A percentile compares a stretch with the other conserved stretches of the same genome.
These are phyloP conservation scores for Oldenlandia corymbosa DNA, from an alignment of 257 asterid genomes.

Conservation along the genomic window DNA sequence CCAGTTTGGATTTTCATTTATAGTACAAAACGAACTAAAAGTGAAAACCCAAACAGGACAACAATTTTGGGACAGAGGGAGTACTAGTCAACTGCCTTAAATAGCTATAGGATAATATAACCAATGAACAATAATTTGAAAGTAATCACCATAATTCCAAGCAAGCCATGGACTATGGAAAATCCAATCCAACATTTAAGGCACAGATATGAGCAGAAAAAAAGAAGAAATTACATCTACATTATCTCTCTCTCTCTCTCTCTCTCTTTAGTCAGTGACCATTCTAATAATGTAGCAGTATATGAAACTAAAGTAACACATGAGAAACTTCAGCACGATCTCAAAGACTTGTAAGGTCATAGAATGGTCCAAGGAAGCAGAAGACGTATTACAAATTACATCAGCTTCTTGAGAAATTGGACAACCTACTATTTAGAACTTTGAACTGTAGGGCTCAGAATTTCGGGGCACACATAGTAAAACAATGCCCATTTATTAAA, in stretches of 20 bases:
- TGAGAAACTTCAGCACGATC: neutral
- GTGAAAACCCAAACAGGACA: too few relatives aligned
- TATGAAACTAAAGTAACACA: neutral
- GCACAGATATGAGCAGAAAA: neutral
- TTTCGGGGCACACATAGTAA: too few relatives aligned
- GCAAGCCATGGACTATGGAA: neutral
- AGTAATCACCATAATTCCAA: neutral
- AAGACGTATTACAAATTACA: neutral
- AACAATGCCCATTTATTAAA: too few relatives aligned
- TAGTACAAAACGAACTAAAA: too few relatives aligned
- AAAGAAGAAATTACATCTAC: neutral
- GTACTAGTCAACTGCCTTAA: slow-evolving; percentile 1
- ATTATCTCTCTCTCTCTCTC: too few relatives aligned
- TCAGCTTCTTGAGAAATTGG: too few relatives aligned
- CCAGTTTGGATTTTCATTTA: too few relatives aligned
- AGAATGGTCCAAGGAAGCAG: slow-evolving; percentile 1
- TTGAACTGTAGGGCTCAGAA: too few relatives aligned
- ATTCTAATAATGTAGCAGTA: neutral
- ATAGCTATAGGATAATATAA: neutral
- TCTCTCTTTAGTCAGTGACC: too few relatives aligned
- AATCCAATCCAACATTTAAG: neutral
- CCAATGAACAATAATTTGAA: neutral
- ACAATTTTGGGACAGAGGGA: too few relatives aligned
- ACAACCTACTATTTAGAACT: too few relatives aligned
- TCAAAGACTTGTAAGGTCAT: neutral